A percentile compares a stretch with the other conserved stretches of the same genome.
Evolutionary conservation across 306 rosid genomes (phyloP).

Genomic region (Quillaja saponaria): DNA sequence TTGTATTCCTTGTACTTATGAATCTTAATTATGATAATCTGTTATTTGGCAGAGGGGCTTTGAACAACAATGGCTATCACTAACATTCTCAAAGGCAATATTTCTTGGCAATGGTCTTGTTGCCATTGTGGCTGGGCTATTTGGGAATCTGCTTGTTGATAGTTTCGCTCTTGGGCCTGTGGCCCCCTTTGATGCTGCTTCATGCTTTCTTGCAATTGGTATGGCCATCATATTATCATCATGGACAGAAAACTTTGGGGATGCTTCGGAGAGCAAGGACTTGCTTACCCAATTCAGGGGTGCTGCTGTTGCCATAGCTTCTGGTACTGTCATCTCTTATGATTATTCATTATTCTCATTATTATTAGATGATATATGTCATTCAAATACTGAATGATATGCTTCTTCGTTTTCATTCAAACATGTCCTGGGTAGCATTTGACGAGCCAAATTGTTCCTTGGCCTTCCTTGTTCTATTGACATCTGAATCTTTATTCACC

Average conservation of each 20-base stretch:
- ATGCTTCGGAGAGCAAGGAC: constrained; percentile 80
- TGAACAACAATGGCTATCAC: constrained; percentile 93
- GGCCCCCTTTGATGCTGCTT: constrained; percentile 98
- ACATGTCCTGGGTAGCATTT: constrained; percentile 9
- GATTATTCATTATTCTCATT: constrained; percentile 7
- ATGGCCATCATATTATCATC: constrained; percentile 77
- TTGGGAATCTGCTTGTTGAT: constrained; percentile 90
- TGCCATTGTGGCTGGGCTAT: constrained; percentile 83
- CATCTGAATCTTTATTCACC: constrained; percentile 16
- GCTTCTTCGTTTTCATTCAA: constrained; percentile 13
- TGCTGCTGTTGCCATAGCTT: constrained; percentile 94
- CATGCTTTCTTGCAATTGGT: constrained; percentile 92
- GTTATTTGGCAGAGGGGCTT: constrained; percentile 73
- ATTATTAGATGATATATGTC: constrained; percentile 11
- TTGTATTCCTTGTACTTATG: constrained; percentile 24
- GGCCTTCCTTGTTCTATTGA: constrained; percentile 1
- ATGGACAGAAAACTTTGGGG: constrained; percentile 92
- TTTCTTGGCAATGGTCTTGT: constrained; percentile 91
- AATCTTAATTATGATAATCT: constrained; percentile 24
- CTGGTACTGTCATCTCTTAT: constrained; percentile 53
- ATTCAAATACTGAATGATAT: constrained; percentile 23
- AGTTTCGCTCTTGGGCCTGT: constrained; percentile 85
- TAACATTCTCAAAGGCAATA: constrained; percentile 89
- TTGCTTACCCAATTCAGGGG: constrained; percentile 80
- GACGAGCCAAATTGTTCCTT: constrained; percentile 10